Conservation (phyloP, 2,329 filamentous ascomycete genomes). For the Fusarium hainanense region DNA sequence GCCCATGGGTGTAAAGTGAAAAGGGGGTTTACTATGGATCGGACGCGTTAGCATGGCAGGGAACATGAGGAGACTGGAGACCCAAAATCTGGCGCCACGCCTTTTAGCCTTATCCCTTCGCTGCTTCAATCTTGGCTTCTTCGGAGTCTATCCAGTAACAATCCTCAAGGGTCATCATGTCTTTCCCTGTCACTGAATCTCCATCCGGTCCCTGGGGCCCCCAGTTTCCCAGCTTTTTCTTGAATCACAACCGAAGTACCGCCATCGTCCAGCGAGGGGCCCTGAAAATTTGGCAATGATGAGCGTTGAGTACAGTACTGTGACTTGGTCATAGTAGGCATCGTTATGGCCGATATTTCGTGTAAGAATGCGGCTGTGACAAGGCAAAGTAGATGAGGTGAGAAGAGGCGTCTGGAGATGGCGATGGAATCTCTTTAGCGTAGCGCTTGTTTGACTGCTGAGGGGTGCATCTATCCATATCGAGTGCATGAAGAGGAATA, state of each 20-base stretch:
- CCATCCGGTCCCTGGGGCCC: conserved; percentile 2
- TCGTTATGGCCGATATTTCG: neutral
- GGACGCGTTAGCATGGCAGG: conserved; percentile 1
- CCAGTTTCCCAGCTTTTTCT: conserved; percentile 1
- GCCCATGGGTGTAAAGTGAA: conserved; percentile 1
- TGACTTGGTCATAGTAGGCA: neutral
- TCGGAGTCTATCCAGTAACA: conserved; percentile 3
- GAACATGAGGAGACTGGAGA: conserved; percentile 6
- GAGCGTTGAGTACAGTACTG: neutral
- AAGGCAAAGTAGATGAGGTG: conserved; percentile 5
- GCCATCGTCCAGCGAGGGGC: conserved; percentile 1
- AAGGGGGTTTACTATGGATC: conserved; percentile 24
- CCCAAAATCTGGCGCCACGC: conserved; percentile 28
- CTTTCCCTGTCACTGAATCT: conserved; percentile 1
- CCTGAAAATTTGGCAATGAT: conserved; percentile 6
- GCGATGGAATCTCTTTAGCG: neutral
- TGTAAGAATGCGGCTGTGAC: conserved; percentile 6
- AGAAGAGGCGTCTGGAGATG: neutral
- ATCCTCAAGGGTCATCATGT: conserved; percentile 7
- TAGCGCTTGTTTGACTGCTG: neutral
- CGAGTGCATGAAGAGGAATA: neutral
- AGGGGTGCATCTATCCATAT: conserved; percentile 15
- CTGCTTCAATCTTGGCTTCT: conserved; percentile 2
- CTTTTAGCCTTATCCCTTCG: conserved; percentile 14
- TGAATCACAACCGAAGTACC: conserved; percentile 31